phyloP scores from a whole-genome alignment of 2,329 filamentous ascomycete species.

The Cytospora schulzeri region DNA sequence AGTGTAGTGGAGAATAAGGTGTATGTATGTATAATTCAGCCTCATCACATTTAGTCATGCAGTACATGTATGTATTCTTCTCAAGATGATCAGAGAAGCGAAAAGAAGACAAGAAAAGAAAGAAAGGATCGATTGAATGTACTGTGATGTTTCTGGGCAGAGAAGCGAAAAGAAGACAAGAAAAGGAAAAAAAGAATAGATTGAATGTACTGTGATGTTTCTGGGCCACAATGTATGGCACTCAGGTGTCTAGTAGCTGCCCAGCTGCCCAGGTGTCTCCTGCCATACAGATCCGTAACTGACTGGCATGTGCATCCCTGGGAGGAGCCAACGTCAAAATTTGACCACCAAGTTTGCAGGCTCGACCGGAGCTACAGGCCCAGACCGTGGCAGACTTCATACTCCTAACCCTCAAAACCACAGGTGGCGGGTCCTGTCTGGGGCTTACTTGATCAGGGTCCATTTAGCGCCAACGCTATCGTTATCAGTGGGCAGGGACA shows the following conservation, averaged over 20 bases:
- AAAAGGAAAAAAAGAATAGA: not conserved
- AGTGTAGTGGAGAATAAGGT: slow-evolving; percentile 1
- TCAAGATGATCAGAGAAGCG: not conserved
- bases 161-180: no score
- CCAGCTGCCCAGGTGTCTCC: no score
- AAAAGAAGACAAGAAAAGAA: not conserved
- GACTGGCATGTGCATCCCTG: no score
- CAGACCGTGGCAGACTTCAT: not conserved
- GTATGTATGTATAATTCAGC: slow-evolving; percentile 22
- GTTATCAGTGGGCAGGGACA: not conserved
- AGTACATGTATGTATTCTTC: slow-evolving; percentile 13
- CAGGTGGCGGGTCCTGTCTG: not conserved
- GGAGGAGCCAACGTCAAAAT: no score
- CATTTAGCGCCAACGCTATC: slow-evolving; percentile 14
- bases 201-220: not conserved
- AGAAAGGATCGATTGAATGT: not conserved
- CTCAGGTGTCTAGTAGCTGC: not conserved
- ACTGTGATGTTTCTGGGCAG: not conserved
- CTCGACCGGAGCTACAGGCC: not conserved
- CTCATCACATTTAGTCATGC: slow-evolving; percentile 10
- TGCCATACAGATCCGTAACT: not conserved
- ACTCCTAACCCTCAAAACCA: not conserved
- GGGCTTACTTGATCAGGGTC: not conserved
- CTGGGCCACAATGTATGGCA: not conserved
- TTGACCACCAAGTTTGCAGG: no score